Base-by-base conservation (phyloP, 2,329 filamentous ascomycete species). In the Pseudocercospora macadamiae region DNA sequence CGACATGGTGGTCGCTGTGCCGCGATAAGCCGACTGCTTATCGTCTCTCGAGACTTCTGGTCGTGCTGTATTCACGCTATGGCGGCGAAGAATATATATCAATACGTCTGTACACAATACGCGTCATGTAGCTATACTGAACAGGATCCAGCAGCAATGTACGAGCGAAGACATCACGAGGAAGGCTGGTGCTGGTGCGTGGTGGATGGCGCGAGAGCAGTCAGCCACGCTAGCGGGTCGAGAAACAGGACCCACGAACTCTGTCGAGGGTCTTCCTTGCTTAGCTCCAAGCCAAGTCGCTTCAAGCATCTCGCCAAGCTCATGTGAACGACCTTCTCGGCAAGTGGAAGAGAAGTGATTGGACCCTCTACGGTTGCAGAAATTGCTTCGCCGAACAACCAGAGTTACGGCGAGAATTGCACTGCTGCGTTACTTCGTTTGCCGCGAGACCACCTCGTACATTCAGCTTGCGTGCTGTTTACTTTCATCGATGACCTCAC, bases 31-130 rank as follows among this genome's bases (percentile, higher is more conserved):
- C 47, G 47, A 34, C 47, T 30, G 26, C 47, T 34, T 49, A 42
- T 55, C 28, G 36, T 42, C 19, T 32, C 37, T 12, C 36, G 51
- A 21, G 18, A 18, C 39, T 25, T 26, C 42, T 32, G 19, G 42
- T 30, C 25, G 52, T 34, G 21, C 44, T 55, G 26, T 19, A 49
- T 8, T 49, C 44, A 23, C 49, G 54, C 19, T 49, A 28, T 6
- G 49, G 54, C 19, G 54, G 54, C 12, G 44, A 21, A 25, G 25
- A 18, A 32, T 55, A 32, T 55, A 55, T 34, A 23, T 7, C 25
- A 55, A 48, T 6, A 32, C 44, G 14, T 55, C 53, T 18, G 53
- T 48, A 25, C 52, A 55, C 28, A 39, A 39, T 16, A 55, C 52
- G 52, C 28, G 54, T 55, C 44, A 49, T 49, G 30, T 10, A 12